A percentile compares a stretch with the other conserved stretches of the same genome.
Conservation (phyloP, 306 rosid species). For the Dicorynia guianensis region DNA sequence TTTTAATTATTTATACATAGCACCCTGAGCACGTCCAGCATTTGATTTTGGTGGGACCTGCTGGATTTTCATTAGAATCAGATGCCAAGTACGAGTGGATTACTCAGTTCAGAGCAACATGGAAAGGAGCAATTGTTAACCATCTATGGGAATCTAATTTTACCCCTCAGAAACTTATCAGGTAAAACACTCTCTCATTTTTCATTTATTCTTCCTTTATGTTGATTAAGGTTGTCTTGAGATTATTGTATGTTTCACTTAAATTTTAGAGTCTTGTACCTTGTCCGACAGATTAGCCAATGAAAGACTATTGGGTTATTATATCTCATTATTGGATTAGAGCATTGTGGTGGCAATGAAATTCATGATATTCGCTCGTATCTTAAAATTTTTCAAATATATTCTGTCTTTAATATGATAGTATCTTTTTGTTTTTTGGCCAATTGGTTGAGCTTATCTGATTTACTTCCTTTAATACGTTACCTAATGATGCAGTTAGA, state of each 20-base stretch:
- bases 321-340: constrained; percentile 20
- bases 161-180: constrained; percentile 80
- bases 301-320: no score
- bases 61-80: constrained; percentile 72
- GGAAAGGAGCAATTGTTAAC: constrained; percentile 87
- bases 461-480: constrained; percentile 16
- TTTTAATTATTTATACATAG: constrained; percentile 52
- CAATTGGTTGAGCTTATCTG: constrained; percentile 6
- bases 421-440: neutral
- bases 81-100: constrained; percentile 64
- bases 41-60: constrained; percentile 91
- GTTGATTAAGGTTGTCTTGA: constrained; percentile 9
- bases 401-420: neutral
- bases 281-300: constrained; percentile 21
- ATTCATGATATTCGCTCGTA: constrained; percentile 13
- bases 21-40: constrained; percentile 95
- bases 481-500: constrained; percentile 11
- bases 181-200: constrained; percentile 49
- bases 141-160: constrained; percentile 98
- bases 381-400: constrained; percentile 11
- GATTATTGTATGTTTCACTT: constrained; percentile 17
- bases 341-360: constrained; percentile 11
- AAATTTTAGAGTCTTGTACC: neutral
- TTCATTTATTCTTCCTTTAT: neutral
- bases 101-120: constrained; percentile 72